phyloP scores from a whole-genome alignment of 805 yeast genomes.

The Huiozyma naganishii region DNA sequence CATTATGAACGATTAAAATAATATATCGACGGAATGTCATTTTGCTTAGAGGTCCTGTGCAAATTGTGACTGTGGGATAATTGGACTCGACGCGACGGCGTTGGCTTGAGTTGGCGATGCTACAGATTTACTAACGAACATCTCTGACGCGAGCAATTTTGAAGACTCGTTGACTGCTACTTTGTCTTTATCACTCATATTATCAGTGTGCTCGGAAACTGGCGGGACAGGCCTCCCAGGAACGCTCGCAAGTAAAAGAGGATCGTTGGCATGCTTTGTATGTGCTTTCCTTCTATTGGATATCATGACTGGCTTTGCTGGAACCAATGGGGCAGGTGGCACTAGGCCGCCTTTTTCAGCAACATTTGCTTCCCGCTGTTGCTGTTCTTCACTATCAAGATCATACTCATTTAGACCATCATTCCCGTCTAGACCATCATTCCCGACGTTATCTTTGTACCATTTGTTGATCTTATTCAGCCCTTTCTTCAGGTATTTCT shows the following conservation, averaged over 20 bases:
- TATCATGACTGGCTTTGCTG: constrained; percentile 20
- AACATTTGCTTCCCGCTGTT: neutral
- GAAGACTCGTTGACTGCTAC: too few relatives aligned
- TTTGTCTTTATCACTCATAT: neutral
- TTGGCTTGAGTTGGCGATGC: neutral
- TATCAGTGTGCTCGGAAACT: neutral
- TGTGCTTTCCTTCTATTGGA: constrained; percentile 18
- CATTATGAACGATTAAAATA: too few relatives aligned
- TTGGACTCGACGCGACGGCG: neutral
- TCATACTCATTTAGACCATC: constrained; percentile 1
- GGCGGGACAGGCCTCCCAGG: neutral
- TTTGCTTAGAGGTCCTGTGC: too few relatives aligned
- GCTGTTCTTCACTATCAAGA: neutral
- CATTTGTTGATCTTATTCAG: constrained; percentile 56
- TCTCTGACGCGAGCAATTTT: constrained; percentile 1
- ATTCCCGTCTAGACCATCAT: constrained; percentile 1
- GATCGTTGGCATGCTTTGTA: too few relatives aligned
- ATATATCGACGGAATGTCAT: too few relatives aligned
- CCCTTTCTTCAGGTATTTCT: constrained; percentile 34
- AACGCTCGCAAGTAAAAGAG: neutral
- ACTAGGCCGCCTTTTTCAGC: neutral
- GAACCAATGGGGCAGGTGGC: neutral
- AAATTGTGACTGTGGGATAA: neutral
- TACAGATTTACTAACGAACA: constrained; percentile 20
- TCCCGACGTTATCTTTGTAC: constrained; percentile 35